A percentile compares a stretch with the other conserved stretches of the same genome.
phyloP scores from a whole-genome alignment of 2,329 filamentous ascomycete species.

The Lecanicillium sp. region DNA sequence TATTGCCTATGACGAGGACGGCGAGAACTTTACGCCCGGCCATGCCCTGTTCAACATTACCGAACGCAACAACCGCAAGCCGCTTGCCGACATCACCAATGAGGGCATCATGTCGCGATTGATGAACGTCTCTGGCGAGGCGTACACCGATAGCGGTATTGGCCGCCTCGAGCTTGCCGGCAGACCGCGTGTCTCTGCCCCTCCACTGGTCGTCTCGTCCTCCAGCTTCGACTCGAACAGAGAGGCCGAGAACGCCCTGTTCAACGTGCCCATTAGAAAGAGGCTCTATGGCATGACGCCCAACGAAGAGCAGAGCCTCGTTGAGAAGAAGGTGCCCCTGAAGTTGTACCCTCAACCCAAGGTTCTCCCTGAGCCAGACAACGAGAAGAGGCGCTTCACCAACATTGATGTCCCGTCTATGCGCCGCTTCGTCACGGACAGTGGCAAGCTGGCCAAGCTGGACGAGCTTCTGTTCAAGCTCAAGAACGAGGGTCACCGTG shows the following conservation, averaged over 20 bases:
- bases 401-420: constrained; percentile 93
- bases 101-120: constrained; percentile 70
- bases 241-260: constrained; percentile 69
- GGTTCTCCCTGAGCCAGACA: constrained; percentile 72
- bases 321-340: constrained; percentile 66
- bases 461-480: constrained; percentile 82
- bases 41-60: constrained; percentile 80
- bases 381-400: constrained; percentile 77
- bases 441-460: constrained; percentile 87
- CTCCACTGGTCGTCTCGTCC: constrained; percentile 76
- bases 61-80: constrained; percentile 58
- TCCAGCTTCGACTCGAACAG: constrained; percentile 57
- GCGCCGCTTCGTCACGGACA: constrained; percentile 95
- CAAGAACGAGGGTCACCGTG: constrained; percentile 87
- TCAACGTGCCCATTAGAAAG: constrained; percentile 71
- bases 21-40: constrained; percentile 58
- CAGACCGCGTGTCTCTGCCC: constrained; percentile 71
- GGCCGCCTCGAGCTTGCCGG: constrained; percentile 75
- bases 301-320: constrained; percentile 64
- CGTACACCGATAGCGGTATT: constrained; percentile 65
- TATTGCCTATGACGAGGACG: constrained; percentile 63
- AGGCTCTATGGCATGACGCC: constrained; percentile 62
- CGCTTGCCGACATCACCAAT: constrained; percentile 61
- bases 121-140: constrained; percentile 67
- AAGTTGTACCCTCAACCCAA: constrained; percentile 56